Evolutionary conservation across 1,139 yeast genomes (phyloP), one percentile per base, ranked within the genome.

Genomic region (Yamadazyma songkhlaensis): DNA sequence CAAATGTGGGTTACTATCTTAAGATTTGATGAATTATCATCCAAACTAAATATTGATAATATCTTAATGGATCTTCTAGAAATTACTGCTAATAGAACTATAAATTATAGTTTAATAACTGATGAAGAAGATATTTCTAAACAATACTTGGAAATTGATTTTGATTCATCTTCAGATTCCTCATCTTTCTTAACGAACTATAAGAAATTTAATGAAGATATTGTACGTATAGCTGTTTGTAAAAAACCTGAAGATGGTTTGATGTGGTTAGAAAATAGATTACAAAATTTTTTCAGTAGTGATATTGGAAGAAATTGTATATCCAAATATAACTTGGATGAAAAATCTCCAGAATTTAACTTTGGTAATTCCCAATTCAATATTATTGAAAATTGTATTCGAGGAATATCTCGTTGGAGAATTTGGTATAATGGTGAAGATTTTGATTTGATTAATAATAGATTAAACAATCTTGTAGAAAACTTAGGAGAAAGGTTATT

Each of bases 401-500:
- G 96, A 45, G 98, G 98, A 28, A 84, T 94, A 27, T 81, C 94
- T n/a, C 77, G 99, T 53, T 92, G 98, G 97, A 81, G 89, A 52
- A 83, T 89, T 22, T 90, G 97, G 96, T 89, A 88, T 53, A 63
- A 61, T 31, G 78, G 77, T 3, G 74, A 75, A 3, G 94, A 87
- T 52, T 79, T 79, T 47, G 79, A 78, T 27, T 69, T 66, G 12
- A 75, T 77, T 27, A 73, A 81, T 42, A 74, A 67, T 34, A 64
- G 74, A 20, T 69, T 92, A 32, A 72, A 83, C 43, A 66, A 67
- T 9, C 74, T 84, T 42, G 83, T 89, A 17, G 94, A 88, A 53
- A 74, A 73, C 21, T 73, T 94, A 53, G 89, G 96, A 36, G 84
- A 83, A 44, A 77, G 88, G 47, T 66, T 92, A 42, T 67, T 90